These are phyloP conservation scores for Ceratocystis diversiconidia DNA, from an alignment of 2,329 filamentous ascomycete species.

Conservation along the genomic window DNA sequence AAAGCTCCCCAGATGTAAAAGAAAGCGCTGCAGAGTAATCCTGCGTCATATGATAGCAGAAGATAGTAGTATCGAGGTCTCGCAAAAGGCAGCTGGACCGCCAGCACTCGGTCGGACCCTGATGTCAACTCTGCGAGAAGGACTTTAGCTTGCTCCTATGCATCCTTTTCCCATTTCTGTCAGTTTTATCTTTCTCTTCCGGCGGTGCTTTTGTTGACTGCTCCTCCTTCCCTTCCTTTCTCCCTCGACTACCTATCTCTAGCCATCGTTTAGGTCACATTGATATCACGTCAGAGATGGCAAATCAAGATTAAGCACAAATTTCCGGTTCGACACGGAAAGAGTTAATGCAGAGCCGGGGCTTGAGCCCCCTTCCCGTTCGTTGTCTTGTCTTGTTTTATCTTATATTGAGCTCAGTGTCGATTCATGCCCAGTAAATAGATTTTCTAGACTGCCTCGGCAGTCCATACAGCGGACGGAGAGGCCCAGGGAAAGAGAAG, in stretches of 20 bases:
- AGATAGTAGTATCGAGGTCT: not conserved
- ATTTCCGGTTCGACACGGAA: not conserved
- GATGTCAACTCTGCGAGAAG: not conserved
- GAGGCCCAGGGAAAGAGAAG: no score
- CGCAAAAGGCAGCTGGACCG: not conserved
- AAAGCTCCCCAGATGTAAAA: not conserved
- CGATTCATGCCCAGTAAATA: no score
- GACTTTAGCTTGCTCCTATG: not conserved
- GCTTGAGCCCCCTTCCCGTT: no score
- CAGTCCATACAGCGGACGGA: no score
- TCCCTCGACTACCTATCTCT: no score
- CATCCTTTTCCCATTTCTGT: not conserved
- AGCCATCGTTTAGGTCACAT: not conserved
- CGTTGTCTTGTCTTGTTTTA: no score
- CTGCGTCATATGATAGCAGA: not conserved
- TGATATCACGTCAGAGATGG: not conserved
- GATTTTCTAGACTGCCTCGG: no score
- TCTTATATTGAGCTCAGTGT: no score
- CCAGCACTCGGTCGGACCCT: not conserved
- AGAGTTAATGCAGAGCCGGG: no score
- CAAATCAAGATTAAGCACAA: not conserved
- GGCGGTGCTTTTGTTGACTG: not conserved
- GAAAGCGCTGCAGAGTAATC: not conserved
- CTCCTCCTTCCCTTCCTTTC: not conserved
- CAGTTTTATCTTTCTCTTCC: not conserved